Evolutionary conservation across 805 yeast genomes (phyloP), one percentile per base, ranked within the genome.

Genomic region (Wilhelminamyces savonicus): DNA sequence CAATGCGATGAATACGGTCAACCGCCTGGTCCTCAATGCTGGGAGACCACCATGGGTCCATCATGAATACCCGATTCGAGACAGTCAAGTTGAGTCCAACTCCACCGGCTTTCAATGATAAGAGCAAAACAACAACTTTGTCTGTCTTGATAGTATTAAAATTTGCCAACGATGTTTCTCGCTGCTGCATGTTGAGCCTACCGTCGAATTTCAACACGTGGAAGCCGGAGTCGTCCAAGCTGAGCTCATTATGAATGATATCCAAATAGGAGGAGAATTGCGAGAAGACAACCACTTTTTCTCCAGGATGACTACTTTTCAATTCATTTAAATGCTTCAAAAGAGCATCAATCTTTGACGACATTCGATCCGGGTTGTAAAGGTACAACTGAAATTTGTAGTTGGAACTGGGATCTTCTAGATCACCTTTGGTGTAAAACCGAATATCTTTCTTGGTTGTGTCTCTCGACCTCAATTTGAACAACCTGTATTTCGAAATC

Each of bases 11-110:
- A 12, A 90, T 71, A 44, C 97, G 56, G 56, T 87, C 95, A 36
- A 87, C 83, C 0, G 95, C 95, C 52, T 86, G 96, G 29, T 83
- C 85, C 46, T 86, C 95, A 31, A 81, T 76, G 28, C 94, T 84
- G 26, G 85, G 94, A 18, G 92, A 83, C 97, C 97, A 88, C 92
- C 95, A 88, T 0, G 97, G 96, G 47, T 88, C 97, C 85, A 90
- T 81, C 73, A 88, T 69, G 43, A 78, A 86, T 3, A 94, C 97
- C 21, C 74, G 69, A 0, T 84, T 80, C 0, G 97, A 95, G 29
- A 79, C 75, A 0, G 95, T 88, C 36, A 88, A 60, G 48, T 88
- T 88, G 38, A 88, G 63, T 0, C 97, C 97, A 9, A 87, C 95
- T 6, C 97, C 97, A 15, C 97, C 97, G 1, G 96, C 94, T 52